Evolutionary conservation across 2,329 filamentous ascomycete species (phyloP).

Genomic region (Cordyceps cateniannulata): DNA sequence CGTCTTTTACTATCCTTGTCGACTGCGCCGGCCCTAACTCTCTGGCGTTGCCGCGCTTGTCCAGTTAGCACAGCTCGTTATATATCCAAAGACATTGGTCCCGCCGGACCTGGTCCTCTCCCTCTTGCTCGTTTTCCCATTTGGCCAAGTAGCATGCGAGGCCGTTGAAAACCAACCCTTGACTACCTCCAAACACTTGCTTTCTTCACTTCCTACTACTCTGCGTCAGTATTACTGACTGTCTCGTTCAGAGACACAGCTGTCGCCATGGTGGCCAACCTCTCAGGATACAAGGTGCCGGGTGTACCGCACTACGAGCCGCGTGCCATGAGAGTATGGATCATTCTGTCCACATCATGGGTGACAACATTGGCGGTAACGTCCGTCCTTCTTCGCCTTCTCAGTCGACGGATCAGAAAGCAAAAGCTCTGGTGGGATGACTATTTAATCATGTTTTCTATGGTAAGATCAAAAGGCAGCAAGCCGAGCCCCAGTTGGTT

Average conservation of each 20-base stretch:
- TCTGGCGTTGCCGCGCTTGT: background rate
- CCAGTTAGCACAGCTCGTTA: background rate
- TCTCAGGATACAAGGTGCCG: slow-evolving; percentile 5
- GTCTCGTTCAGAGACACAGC: background rate
- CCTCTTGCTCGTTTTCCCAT: background rate
- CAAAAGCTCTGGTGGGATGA: slow-evolving; percentile 46
- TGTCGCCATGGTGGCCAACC: slow-evolving; percentile 6
- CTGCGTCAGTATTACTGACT: background rate
- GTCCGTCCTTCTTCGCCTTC: slow-evolving; percentile 32
- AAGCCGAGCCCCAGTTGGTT: background rate
- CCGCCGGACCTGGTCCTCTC: background rate
- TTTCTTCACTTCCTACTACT: background rate
- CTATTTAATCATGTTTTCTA: slow-evolving; percentile 41
- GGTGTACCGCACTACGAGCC: slow-evolving; percentile 11
- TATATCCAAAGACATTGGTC: background rate
- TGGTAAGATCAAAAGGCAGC: slow-evolving; percentile 27
- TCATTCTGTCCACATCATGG: slow-evolving; percentile 7
- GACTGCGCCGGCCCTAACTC: background rate
- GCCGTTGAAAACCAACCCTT: background rate
- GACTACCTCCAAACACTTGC: background rate
- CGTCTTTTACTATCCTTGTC: background rate
- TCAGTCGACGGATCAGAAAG: slow-evolving; percentile 34
- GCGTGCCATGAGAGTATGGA: slow-evolving; percentile 6
- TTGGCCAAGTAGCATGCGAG: background rate
- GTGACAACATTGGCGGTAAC: slow-evolving; percentile 35